phyloP scores from a whole-genome alignment of 306 rosid species.

The Citrullus amarus region DNA sequence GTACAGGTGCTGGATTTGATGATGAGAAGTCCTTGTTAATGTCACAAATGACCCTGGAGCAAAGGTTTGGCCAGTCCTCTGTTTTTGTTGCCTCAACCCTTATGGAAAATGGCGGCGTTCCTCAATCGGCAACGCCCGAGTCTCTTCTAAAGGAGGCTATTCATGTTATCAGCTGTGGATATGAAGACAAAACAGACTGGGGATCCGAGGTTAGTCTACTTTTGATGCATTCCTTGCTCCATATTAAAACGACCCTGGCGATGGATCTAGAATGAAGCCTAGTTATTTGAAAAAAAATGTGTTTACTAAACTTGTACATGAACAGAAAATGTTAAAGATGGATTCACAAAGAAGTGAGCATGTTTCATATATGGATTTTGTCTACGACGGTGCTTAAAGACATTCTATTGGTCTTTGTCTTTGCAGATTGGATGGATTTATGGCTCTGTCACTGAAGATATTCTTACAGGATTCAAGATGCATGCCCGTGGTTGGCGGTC shows the following conservation, averaged over 20 bases:
- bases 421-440: conserved; percentile 96
- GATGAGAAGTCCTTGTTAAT: conserved; percentile 76
- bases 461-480: conserved; percentile 98
- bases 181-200: conserved; percentile 94
- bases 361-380: not conserved
- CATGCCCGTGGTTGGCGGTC: conserved; percentile 99
- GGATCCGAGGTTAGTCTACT: conserved; percentile 55
- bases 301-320: not conserved
- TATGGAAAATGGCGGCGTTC: conserved; percentile 98
- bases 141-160: conserved; percentile 94
- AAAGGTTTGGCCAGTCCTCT: conserved; percentile 87
- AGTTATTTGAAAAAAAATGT: not conserved
- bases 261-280: not conserved
- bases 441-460: conserved; percentile 97
- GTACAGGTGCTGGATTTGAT: conserved; percentile 79
- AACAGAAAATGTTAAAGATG: not conserved
- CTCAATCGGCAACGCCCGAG: conserved; percentile 89
- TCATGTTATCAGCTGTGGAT: conserved; percentile 97
- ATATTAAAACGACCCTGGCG: not conserved
- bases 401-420: not conserved
- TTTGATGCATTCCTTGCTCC: not conserved
- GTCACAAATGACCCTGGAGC: conserved; percentile 94
- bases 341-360: not conserved
- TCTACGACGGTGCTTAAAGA: not conserved
- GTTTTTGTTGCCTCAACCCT: conserved; percentile 92